These are phyloP conservation scores for Thymus quinquecostatus DNA, from an alignment of 257 asterid genomes.

Conservation along the genomic window DNA sequence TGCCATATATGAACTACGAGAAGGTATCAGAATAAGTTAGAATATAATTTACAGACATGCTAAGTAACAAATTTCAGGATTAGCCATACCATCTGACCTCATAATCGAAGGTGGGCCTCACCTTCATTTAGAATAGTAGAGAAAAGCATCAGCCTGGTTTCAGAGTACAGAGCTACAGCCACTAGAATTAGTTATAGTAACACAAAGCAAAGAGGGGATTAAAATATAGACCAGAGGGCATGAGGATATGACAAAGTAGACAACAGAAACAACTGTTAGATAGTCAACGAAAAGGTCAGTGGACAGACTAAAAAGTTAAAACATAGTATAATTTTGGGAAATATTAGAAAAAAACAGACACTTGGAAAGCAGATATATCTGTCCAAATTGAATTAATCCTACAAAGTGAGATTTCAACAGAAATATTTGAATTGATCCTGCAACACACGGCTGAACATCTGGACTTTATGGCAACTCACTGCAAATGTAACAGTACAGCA, in stretches of 20 bases:
- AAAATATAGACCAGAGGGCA: slow-evolving; percentile 27
- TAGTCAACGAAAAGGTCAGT: slow-evolving; percentile 48
- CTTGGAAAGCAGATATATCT: slow-evolving; percentile 44
- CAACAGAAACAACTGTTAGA: slow-evolving; percentile 34
- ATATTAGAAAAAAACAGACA: slow-evolving; percentile 40
- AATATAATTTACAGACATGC: slow-evolving; percentile 26
- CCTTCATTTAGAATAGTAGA: slow-evolving; percentile 46
- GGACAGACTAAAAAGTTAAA: slow-evolving; percentile 37
- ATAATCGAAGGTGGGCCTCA: slow-evolving; percentile 43
- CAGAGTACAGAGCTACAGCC: slow-evolving; percentile 43
- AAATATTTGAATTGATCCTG: slow-evolving; percentile 40
- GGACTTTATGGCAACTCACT: slow-evolving; percentile 60
- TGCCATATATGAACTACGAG: slow-evolving; percentile 63
- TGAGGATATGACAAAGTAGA: slow-evolving; percentile 37
- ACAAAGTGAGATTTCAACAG: slow-evolving; percentile 53
- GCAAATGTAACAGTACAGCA: slow-evolving; percentile 95
- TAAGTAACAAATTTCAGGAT: slow-evolving; percentile 21
- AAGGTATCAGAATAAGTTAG: slow-evolving; percentile 53
- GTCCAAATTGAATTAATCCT: slow-evolving; percentile 50
- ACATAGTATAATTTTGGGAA: slow-evolving; percentile 33
- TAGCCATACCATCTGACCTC: slow-evolving; percentile 58
- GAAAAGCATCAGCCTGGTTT: slow-evolving; percentile 51
- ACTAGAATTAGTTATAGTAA: slow-evolving; percentile 33
- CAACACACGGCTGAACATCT: slow-evolving; percentile 44
- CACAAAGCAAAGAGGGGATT: slow-evolving; percentile 22